Base-by-base conservation (phyloP, 2,329 filamentous ascomycete genomes). In the Xylaria sp. region DNA sequence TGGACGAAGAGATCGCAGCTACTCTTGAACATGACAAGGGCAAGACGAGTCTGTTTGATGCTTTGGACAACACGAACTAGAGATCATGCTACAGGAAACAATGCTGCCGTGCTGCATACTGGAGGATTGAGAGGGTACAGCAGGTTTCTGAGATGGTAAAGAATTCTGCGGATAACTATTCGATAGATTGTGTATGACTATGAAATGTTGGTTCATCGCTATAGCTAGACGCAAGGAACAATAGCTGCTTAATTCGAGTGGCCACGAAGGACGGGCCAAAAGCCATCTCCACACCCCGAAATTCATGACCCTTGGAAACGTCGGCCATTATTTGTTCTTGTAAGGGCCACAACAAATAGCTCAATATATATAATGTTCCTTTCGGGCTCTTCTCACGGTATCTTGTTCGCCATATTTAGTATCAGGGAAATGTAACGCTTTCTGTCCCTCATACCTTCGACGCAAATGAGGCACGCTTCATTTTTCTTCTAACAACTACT, bases 1-100 rank as follows among this genome's bases (percentile, higher is more conserved):
- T 79, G 20, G 73, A 78, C 56, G 73, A 75, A 10, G 78, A 79
- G 67, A 66, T 78, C 41, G 23, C 71, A 0, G 72, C 67, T 67
- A 74, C 75, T 4, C 52, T 76, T 54, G 66, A 77, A 6, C 64
- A 74, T 8, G 76, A 74, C 20, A 72, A 63, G 54, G 56, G 68
- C 46, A 71, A 66, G 54, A 67, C 62, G 51, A 73, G 52, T n/a
- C 58, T 75, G 12, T 71, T 75, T 43, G 66, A 71, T 61, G 13
- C 63, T 20, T 20, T 72, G 62, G 41, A 33, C 10, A 28, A 36
- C 7, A 9, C 8, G 36, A 66, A 56, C 33, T 62, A 51, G 28
- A 36, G 39, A n/a, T 13, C 23, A 18, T 41, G 33, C 7, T 12
- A 15, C 3, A 23, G 2, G 54, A 23, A 31, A 59, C 10, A 5